Evolutionary conservation across 345 rosid genomes (phyloP).

Genomic region (Fremontodendron californicum): DNA sequence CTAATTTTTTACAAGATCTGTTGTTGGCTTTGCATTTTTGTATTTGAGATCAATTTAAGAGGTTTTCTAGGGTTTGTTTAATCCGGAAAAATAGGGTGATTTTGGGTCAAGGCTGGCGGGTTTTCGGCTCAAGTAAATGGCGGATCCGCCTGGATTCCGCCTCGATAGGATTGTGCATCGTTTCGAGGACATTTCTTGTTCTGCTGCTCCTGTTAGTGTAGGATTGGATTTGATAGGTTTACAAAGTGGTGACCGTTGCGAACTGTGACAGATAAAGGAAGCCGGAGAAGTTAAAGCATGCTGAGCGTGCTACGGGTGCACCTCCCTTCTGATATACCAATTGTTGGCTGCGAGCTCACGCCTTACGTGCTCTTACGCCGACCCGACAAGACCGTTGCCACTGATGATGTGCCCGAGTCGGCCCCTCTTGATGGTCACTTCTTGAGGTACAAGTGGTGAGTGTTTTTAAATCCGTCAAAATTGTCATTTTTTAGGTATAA

Average conservation of each 20-base stretch:
- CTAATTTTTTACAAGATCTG: slow-evolving; percentile 14
- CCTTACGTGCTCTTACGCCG: slow-evolving; percentile 76
- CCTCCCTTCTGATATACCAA: slow-evolving; percentile 95
- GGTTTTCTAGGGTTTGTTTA: slow-evolving; percentile 27
- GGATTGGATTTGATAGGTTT: slow-evolving; percentile 26
- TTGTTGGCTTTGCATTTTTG: background rate
- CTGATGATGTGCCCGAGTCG: slow-evolving; percentile 82
- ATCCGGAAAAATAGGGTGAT: slow-evolving; percentile 6
- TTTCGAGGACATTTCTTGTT: background rate
- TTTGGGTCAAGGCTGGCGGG: slow-evolving; percentile 39
- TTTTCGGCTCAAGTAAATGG: slow-evolving; percentile 44
- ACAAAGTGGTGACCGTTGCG: slow-evolving; percentile 32
- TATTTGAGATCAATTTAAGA: background rate
- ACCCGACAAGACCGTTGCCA: slow-evolving; percentile 19
- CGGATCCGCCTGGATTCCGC: slow-evolving; percentile 68
- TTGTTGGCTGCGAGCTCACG: slow-evolving; percentile 95
- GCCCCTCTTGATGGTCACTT: slow-evolving; percentile 81
- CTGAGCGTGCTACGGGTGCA: slow-evolving; percentile 91
- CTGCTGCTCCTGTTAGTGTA: slow-evolving; percentile 4
- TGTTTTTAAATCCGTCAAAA: slow-evolving; percentile 3
- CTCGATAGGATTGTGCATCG: slow-evolving; percentile 13
- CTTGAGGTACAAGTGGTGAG: slow-evolving; percentile 90
- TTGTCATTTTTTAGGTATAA: background rate
- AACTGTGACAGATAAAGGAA: slow-evolving; percentile 25
- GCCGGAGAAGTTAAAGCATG: slow-evolving; percentile 54